Evolutionary conservation across 176 grass and related monocot species (phyloP).

Genomic region (Musa itinerans): DNA sequence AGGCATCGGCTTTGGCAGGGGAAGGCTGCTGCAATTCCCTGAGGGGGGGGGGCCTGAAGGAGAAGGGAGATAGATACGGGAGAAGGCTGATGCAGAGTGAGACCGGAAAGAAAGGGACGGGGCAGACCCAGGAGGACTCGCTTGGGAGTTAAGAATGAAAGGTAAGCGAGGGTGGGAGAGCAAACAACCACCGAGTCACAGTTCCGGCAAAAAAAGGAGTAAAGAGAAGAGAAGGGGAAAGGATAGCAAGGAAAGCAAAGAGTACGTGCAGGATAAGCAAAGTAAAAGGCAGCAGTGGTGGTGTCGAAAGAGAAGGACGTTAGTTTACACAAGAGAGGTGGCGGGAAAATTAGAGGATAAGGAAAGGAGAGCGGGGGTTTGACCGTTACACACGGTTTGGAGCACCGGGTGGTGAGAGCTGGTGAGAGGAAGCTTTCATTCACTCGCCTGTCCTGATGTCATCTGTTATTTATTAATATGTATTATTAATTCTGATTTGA

Average conservation of each 20-base stretch:
- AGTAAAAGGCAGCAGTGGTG: background rate
- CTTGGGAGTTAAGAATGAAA: slow-evolving; percentile 26
- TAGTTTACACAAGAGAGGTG: slow-evolving; percentile 2
- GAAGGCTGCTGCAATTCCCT: background rate
- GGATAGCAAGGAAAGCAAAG: slow-evolving; percentile 10
- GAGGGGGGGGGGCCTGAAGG: background rate
- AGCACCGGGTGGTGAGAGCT: slow-evolving; percentile 48
- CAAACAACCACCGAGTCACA: slow-evolving; percentile 25
- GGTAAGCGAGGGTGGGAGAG: background rate
- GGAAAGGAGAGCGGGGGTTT: slow-evolving; percentile 9
- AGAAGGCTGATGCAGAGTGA: slow-evolving; percentile 15
- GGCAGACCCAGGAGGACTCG: background rate
- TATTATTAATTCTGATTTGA: too few species aligned
- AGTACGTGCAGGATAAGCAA: slow-evolving; percentile 21
- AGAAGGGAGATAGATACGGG: background rate
- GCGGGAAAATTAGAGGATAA: slow-evolving; percentile 8
- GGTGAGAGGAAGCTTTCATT: slow-evolving; percentile 67
- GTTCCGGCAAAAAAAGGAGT: slow-evolving; percentile 67
- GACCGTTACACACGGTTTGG: slow-evolving; percentile 19
- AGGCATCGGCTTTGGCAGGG: background rate
- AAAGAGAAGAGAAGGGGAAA: slow-evolving; percentile 43
- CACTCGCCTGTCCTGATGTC: background rate
- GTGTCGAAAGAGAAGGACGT: slow-evolving; percentile 14
- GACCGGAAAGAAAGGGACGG: slow-evolving; percentile 23
- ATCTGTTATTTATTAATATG: too few species aligned